Base-by-base conservation (phyloP, 2,329 filamentous ascomycete genomes). In the Ascochyta fabae region DNA sequence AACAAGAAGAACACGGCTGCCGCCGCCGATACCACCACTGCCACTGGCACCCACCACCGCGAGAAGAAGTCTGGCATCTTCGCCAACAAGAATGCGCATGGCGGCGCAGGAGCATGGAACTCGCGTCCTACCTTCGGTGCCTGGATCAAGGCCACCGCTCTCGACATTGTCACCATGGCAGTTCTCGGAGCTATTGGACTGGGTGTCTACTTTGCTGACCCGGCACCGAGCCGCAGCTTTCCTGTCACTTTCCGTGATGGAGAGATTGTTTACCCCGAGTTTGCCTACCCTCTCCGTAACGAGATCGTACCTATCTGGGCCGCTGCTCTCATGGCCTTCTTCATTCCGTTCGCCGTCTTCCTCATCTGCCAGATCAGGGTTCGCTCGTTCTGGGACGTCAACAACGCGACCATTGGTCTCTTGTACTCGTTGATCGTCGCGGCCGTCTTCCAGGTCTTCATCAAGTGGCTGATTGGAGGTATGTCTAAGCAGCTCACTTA, bases 381-480 rank as follows among this genome's bases (percentile, higher is more conserved):
- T 26, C 73, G 77, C 49, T 75, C 71, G 55, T 79, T 80, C 69
- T 79, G 76, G 77, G 77, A 79, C 55, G 78, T 86, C 67, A 91
- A 91, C 78, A 91, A 91, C 69, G 88, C 84, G 40, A 73, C 87
- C 44, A 81, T 90, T 43, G 89, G 88, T 13, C 82, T 91, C 0
- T 75, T 91, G 0, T 91, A 91, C 78, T 81, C 84, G 0, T 81
- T 91, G 59, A 89, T 91, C 75, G 80, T 82, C 6, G 87, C 87
- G 3, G 86, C 88, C n/a, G 84, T 91, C 45, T 90, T 92, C 77
- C 89, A 92, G 68, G 88, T 91, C 62, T 88, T 91, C 68, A 66
- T 91, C 71, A 92, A 92, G 75, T 88, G 84, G 83, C 82, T 91
- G 38, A 90, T 92, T 59, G 89, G 89, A 13, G 88, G 88, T 13